These are phyloP conservation scores for Plasmodium relictum DNA, from an alignment of 169 alveolate species.

Conservation along the genomic window DNA sequence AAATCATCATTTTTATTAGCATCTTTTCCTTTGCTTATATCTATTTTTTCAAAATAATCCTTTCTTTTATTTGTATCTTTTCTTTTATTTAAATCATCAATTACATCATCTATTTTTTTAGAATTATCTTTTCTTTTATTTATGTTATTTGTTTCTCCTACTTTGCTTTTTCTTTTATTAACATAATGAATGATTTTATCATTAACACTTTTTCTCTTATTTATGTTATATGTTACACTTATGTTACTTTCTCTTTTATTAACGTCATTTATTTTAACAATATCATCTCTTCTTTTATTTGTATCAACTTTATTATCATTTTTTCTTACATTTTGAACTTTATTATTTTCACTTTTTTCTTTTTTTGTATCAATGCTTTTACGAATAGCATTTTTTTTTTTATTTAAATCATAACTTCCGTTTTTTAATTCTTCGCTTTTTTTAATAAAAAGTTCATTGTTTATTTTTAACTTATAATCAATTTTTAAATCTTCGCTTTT, in stretches of 20 bases:
- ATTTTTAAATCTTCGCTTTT: too few species aligned
- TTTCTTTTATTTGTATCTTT: not conserved
- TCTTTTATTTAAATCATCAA: not conserved
- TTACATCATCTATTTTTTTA: not conserved
- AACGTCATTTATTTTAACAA: not conserved
- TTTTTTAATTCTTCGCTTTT: too few species aligned
- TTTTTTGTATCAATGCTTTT: not conserved
- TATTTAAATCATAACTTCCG: too few species aligned
- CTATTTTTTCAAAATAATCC: too few species aligned
- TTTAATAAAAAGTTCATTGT: too few species aligned
- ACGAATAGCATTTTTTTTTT: not conserved
- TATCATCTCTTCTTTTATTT: not conserved
- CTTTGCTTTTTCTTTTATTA: not conserved
- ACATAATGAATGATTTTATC: not conserved
- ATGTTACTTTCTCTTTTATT: not conserved
- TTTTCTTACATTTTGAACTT: not conserved
- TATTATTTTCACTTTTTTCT: not conserved
- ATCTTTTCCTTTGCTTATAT: not conserved
- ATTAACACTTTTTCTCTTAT: not conserved
- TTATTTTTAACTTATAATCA: too few species aligned
- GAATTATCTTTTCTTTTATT: not conserved
- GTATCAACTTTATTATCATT: not conserved
- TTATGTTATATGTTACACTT: not conserved
- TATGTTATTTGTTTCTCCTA: not conserved
- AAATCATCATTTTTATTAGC: too few species aligned